Base-by-base conservation (phyloP, 139 green algal genomes). In the Chlamydomonas urium region DNA sequence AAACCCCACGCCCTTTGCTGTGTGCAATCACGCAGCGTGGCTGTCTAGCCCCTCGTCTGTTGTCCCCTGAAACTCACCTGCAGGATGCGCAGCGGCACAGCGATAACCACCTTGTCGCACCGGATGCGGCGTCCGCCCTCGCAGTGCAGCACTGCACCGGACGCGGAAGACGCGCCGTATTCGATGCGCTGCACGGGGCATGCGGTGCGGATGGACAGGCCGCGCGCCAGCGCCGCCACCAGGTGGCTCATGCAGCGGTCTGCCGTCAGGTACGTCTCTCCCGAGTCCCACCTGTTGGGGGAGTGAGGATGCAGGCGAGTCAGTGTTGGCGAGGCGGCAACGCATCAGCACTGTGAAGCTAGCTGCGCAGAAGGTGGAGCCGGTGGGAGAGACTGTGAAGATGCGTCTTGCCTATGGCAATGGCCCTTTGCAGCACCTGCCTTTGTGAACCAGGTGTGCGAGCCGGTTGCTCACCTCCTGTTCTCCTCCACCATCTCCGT, bases 261-360 rank as follows among this genome's bases (percentile, higher is more conserved):
- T 63, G 90, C 75, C 2, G 93, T 65, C n/a, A 96, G 79, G 79
- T 96, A 96, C 0, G 77, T 87, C 42, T 94, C 88, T 21, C 89
- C 90, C 75, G 75, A 87, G 59, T 77, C 71, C 82, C 82, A 88
- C 4, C 66, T 79, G 70, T 21, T 36, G 23, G 24, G 4, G 14
- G 42, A n/a, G n/a, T n/a, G n/a, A n/a, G n/a, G n/a, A n/a, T n/a
- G n/a, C n/a, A n/a, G n/a, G n/a, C n/a, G n/a, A n/a, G n/a, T n/a
- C n/a, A n/a, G n/a, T n/a, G n/a, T n/a, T n/a, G n/a, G n/a, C n/a
- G n/a, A n/a, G n/a, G n/a, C n/a, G n/a, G n/a, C n/a, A n/a, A n/a
- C n/a, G n/a, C n/a, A n/a, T n/a, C n/a, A n/a, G n/a, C n/a, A n/a
- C n/a, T n/a, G n/a, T n/a, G n/a, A n/a, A n/a, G n/a, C n/a, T n/a